Evolutionary conservation across 495 filamentous ascomycete genomes (phyloP).

Genomic region (Tuber indicum): DNA sequence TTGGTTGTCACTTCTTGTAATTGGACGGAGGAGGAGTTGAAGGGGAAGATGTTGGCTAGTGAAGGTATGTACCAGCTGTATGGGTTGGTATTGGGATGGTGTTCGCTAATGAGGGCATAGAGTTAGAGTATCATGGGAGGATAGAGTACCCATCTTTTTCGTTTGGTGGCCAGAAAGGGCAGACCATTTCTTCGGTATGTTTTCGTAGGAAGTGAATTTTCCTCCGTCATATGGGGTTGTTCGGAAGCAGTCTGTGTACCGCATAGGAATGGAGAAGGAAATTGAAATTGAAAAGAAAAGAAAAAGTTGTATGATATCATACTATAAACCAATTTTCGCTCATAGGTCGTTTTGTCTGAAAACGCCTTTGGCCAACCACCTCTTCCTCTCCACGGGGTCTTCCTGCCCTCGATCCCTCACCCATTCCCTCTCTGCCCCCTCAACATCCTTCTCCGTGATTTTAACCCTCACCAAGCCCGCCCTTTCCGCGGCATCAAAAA

Average conservation of each 20-base stretch:
- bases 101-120: constrained; percentile 16
- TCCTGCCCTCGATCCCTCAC: constrained; percentile 56
- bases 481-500: constrained; percentile 58
- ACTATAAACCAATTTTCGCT: constrained; percentile 5
- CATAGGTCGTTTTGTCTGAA: constrained; percentile 46
- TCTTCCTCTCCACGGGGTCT: constrained; percentile 59
- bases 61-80: constrained; percentile 10
- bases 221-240: neutral
- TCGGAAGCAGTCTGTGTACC: neutral
- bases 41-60: constrained; percentile 43
- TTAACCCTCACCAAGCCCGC: constrained; percentile 55
- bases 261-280: neutral
- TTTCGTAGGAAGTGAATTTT: constrained; percentile 50
- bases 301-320: neutral
- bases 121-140: constrained; percentile 54
- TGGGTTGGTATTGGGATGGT: constrained; percentile 29
- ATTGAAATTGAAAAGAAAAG: neutral
- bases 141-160: constrained; percentile 76
- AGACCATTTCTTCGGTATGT: constrained; percentile 75
- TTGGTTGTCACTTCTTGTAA: constrained; percentile 92
- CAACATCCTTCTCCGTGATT: constrained; percentile 68
- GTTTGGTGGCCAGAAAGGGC: constrained; percentile 80
- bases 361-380: constrained; percentile 71
- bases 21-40: constrained; percentile 88
- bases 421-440: constrained; percentile 64